Evolutionary conservation across 2,329 filamentous ascomycete species (phyloP).

Genomic region (Cercospora sp.): DNA sequence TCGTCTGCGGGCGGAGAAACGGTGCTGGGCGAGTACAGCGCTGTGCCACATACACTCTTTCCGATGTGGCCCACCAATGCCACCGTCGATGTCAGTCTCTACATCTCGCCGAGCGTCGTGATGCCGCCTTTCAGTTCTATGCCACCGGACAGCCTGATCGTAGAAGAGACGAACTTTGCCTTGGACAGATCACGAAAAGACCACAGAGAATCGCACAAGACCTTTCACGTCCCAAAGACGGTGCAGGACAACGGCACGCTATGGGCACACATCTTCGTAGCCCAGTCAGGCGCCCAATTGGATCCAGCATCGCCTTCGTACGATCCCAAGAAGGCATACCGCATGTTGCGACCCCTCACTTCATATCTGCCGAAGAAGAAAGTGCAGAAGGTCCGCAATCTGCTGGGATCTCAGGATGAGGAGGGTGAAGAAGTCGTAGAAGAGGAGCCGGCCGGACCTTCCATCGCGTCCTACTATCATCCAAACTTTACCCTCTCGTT

Average conservation of each 20-base stretch:
- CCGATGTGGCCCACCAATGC: slow-evolving; percentile 86
- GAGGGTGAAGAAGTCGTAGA: slow-evolving; percentile 50
- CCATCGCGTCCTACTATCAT: slow-evolving; percentile 86
- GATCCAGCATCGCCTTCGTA: slow-evolving; percentile 74
- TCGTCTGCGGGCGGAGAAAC: slow-evolving; percentile 27
- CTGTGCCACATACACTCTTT: slow-evolving; percentile 68
- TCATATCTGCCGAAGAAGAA: slow-evolving; percentile 93
- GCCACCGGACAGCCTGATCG: slow-evolving; percentile 67
- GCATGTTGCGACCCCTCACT: slow-evolving; percentile 82
- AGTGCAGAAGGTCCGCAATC: slow-evolving; percentile 78
- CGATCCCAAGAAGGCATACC: slow-evolving; percentile 72
- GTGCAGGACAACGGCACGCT: slow-evolving; percentile 92
- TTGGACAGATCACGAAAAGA: slow-evolving; percentile 62
- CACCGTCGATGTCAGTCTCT: slow-evolving; percentile 78
- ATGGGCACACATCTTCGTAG: slow-evolving; percentile 92
- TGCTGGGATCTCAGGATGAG: slow-evolving; percentile 60
- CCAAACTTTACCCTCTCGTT: slow-evolving; percentile 90
- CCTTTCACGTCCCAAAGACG: slow-evolving; percentile 71
- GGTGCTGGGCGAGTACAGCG: slow-evolving; percentile 57
- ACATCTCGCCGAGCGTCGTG: slow-evolving; percentile 73
- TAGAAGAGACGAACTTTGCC: slow-evolving; percentile 74
- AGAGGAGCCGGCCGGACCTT: slow-evolving; percentile 59
- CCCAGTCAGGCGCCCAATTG: slow-evolving; percentile 69
- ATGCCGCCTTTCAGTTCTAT: slow-evolving; percentile 67
- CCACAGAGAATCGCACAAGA: slow-evolving; percentile 72